Conservation (phyloP, 2,329 filamentous ascomycete genomes). For the Claviceps paspali region DNA sequence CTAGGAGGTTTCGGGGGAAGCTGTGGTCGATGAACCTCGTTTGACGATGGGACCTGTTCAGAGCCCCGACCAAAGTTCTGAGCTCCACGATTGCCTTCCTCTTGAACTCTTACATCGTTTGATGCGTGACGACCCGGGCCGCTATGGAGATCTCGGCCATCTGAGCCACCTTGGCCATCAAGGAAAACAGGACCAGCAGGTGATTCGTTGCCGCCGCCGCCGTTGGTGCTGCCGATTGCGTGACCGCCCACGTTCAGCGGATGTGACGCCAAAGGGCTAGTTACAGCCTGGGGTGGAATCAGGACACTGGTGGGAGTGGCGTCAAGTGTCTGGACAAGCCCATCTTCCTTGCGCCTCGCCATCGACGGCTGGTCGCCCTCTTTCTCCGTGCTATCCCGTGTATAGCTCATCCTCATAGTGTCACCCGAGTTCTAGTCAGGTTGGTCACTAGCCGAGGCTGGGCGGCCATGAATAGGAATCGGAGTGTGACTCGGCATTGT, state of each 20-base stretch:
- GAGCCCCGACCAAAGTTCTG: not conserved
- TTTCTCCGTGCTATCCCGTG: not conserved
- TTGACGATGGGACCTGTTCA: not conserved
- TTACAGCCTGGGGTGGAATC: not conserved
- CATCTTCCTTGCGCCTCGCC: not conserved
- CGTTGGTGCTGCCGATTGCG: not conserved
- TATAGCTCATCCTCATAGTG: conserved; percentile 1
- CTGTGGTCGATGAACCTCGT: not conserved
- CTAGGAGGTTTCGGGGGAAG: not conserved
- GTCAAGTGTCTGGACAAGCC: not conserved
- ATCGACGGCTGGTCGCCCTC: not conserved
- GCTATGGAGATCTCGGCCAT: not conserved
- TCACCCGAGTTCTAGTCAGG: conserved; percentile 9
- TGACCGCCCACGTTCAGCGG: not conserved
- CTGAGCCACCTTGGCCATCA: not conserved
- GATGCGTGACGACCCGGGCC: not conserved
- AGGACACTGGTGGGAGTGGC: not conserved
- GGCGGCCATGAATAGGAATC: not conserved
- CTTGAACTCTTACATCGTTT: not conserved
- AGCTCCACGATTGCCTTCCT: not conserved
- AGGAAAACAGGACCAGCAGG: not conserved
- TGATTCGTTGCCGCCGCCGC: not conserved
- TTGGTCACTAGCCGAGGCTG: conserved; percentile 4
- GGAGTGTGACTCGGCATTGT: not conserved
- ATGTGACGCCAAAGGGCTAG: not conserved